Evolutionary conservation across 805 yeast genomes (phyloP), one percentile per base, ranked within the genome.

Genomic region (Jamesozyma hellenica): DNA sequence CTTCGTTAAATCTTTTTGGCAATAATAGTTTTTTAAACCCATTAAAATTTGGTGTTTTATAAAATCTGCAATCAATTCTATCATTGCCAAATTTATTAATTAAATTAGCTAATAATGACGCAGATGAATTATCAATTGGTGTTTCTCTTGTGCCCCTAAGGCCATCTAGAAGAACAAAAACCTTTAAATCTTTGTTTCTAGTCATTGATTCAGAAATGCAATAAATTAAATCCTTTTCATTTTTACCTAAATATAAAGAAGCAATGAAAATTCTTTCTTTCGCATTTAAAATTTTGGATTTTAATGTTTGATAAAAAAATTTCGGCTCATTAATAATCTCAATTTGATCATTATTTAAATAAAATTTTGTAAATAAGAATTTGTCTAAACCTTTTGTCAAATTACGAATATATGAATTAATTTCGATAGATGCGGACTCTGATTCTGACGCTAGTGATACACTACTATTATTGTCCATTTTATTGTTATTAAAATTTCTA

Each of bases 141-240:
- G 87, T 79, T 53, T 92, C 98, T 48, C 98, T 72, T 0, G 97
- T 90, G 0, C 96, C 95, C 49, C 98, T 64, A 35, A 92, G 68
- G 11, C 88, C 94, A 61, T 92, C 98, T 5, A 88, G 71, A 38
- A 92, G 66, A 19, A 92, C 77, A 42, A 72, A 74, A 1, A 92
- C 82, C 48, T 74, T 70, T 43, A 92, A 67, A 18, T 75, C 63
- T 2, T 78, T 72, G 44, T 83, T 85, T 3, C 55, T 51, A 1
- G 54, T 50, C 48, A 92, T 58, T 0, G 95, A 88, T 6, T 64
- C 58, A 12, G 71, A 70, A 4, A 92, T 47, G 44, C 80, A 72
- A 7, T 70, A 67, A 12, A 88, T 67, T 19, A 92, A 70, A 43
- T 90, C 97, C 36, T 71, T 63, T 58, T 92, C 95, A 1, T 76